A percentile compares a stretch with the other conserved stretches of the same genome.
phyloP scores from a whole-genome alignment of 345 rosid species.

The Chamaenerion angustifolium region DNA sequence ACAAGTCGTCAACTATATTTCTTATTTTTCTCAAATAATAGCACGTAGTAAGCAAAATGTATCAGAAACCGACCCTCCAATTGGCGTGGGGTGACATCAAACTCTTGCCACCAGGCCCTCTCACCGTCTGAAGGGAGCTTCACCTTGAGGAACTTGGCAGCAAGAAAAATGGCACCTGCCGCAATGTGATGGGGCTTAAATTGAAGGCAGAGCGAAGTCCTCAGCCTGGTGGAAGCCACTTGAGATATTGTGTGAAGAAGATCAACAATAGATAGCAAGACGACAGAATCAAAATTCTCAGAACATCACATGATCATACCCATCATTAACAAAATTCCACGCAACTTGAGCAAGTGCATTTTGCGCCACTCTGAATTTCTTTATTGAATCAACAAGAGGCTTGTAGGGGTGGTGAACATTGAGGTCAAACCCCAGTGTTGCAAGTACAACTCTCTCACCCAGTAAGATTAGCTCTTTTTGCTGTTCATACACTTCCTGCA shows the following conservation, averaged over 20 bases:
- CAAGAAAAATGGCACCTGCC: slow-evolving; percentile 80
- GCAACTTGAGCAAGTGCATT: slow-evolving; percentile 76
- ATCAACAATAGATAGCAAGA: slow-evolving; percentile 20
- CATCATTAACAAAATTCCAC: slow-evolving; percentile 73
- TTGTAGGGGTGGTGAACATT: slow-evolving; percentile 68
- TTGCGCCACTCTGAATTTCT: slow-evolving; percentile 66
- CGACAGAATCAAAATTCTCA: not conserved
- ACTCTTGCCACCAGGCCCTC: slow-evolving; percentile 75
- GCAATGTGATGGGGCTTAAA: slow-evolving; percentile 92
- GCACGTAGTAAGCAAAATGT: not conserved
- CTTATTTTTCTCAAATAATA: too few relatives aligned
- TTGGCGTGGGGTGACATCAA: slow-evolving; percentile 64
- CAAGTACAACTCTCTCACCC: slow-evolving; percentile 75
- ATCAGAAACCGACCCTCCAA: slow-evolving; percentile 47
- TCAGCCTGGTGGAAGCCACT: slow-evolving; percentile 59
- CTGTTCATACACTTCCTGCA: slow-evolving; percentile 81
- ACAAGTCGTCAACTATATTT: too few relatives aligned
- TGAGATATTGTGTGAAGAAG: slow-evolving; percentile 29
- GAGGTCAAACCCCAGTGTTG: slow-evolving; percentile 73
- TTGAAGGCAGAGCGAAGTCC: slow-evolving; percentile 91
- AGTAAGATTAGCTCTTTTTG: slow-evolving; percentile 55
- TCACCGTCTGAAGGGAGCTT: slow-evolving; percentile 67
- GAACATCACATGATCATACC: slow-evolving; percentile 55
- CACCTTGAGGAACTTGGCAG: slow-evolving; percentile 62
- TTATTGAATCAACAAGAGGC: slow-evolving; percentile 74